These are phyloP conservation scores for Hygrophorus pudorinus DNA, from an alignment of 768 basidiomycete species.

Conservation along the genomic window DNA sequence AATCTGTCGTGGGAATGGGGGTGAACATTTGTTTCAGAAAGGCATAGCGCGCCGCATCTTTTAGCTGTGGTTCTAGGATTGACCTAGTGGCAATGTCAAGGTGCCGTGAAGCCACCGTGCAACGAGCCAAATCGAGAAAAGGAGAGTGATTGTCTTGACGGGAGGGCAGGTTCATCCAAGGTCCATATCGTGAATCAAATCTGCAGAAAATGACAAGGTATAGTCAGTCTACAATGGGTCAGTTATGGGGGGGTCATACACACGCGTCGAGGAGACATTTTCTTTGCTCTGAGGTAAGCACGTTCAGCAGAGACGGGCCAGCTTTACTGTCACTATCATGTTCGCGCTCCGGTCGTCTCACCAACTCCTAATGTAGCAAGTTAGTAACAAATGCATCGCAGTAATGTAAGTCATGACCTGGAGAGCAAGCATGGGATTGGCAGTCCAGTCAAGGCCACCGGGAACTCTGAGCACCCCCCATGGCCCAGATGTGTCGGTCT, in stretches of 20 bases:
- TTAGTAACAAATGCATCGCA: no score
- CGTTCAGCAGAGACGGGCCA: constrained; percentile 13
- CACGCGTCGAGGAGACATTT: constrained; percentile 30
- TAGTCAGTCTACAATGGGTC: background rate
- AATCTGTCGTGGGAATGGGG: constrained; percentile 30
- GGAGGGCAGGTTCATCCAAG: constrained; percentile 33
- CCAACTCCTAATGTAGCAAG: constrained; percentile 19
- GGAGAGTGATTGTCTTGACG: constrained; percentile 18
- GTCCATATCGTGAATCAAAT: constrained; percentile 32
- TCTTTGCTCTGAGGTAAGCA: constrained; percentile 25
- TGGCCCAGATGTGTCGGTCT: constrained; percentile 13
- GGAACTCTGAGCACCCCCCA: constrained; percentile 29
- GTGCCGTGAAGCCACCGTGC: constrained; percentile 36
- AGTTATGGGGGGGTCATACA: constrained; percentile 6
- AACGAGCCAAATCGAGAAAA: constrained; percentile 34
- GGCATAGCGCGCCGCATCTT: constrained; percentile 29
- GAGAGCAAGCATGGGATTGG: constrained; percentile 36
- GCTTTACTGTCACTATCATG: background rate
- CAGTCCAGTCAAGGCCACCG: constrained; percentile 32
- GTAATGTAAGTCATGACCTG: constrained; percentile 3
- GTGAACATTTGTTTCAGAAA: constrained; percentile 31
- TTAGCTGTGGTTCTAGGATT: constrained; percentile 27
- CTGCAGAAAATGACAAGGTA: constrained; percentile 14
- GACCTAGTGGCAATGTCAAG: constrained; percentile 25
- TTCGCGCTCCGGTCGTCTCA: constrained; percentile 16